Percentiles rank a stretch among this genome's conserved stretches.
These are phyloP conservation scores for Clonostachys solani DNA, from an alignment of 2,329 filamentous ascomycete species.

Conservation along the genomic window DNA sequence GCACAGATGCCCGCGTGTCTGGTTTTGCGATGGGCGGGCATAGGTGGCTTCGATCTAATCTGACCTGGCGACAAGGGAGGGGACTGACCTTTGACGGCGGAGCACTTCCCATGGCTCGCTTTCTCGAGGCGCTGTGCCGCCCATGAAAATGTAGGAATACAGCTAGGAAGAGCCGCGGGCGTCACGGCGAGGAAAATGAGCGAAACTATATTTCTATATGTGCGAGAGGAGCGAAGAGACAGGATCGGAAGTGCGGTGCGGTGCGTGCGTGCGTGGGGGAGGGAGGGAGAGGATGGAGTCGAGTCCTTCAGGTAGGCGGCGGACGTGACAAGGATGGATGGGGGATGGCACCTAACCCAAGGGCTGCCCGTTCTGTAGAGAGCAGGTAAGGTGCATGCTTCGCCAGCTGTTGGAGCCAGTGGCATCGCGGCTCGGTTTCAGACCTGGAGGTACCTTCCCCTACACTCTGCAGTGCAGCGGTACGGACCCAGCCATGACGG, in stretches of 20 bases:
- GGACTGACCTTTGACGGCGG: slow-evolving; percentile 37
- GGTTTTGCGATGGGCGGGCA: slow-evolving; percentile 3
- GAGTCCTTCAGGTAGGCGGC: too few species aligned
- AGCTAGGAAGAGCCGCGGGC: slow-evolving; percentile 3
- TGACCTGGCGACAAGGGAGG: slow-evolving; percentile 1
- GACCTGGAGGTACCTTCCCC: too few species aligned
- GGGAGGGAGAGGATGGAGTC: not conserved
- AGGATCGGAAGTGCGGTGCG: not conserved
- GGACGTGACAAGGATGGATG: too few species aligned
- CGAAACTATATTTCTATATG: not conserved
- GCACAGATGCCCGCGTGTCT: not conserved
- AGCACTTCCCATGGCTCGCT: slow-evolving; percentile 45
- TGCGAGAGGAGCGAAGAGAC: not conserved
- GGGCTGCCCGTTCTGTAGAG: too few species aligned
- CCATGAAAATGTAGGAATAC: slow-evolving; percentile 28
- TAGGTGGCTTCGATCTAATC: not conserved
- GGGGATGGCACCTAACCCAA: too few species aligned
- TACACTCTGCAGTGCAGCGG: too few species aligned
- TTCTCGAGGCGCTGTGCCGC: slow-evolving; percentile 31
- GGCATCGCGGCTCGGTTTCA: too few species aligned
- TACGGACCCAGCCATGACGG: too few species aligned
- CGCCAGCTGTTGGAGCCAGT: too few species aligned
- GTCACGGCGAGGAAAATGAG: slow-evolving; percentile 7
- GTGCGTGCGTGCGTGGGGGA: not conserved
- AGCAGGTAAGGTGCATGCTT: too few species aligned